A percentile compares a stretch with the other conserved stretches of the same genome.
phyloP scores from a whole-genome alignment of 2,329 filamentous ascomycete genomes.

The Diaporthe velutina region DNA sequence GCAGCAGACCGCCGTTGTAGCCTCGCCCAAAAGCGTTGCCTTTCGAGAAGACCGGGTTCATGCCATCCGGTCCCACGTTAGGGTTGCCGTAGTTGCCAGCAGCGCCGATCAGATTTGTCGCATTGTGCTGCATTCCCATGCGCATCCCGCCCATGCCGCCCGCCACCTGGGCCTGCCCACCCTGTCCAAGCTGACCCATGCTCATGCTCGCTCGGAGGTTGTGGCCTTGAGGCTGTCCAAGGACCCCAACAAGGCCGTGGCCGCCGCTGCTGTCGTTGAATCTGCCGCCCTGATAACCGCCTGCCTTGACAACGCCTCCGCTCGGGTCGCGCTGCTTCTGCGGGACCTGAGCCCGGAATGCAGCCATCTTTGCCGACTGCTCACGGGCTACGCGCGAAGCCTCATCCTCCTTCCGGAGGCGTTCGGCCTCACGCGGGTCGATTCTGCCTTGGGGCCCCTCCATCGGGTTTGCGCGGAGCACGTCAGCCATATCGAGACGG shows the following conservation, averaged over 20 bases:
- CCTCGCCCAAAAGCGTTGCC: slow-evolving; percentile 35
- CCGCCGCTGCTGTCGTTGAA: slow-evolving; percentile 66
- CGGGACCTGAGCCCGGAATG: slow-evolving; percentile 64
- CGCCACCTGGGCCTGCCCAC: slow-evolving; percentile 16
- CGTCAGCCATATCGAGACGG: slow-evolving; percentile 70
- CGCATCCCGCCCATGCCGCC: slow-evolving; percentile 4
- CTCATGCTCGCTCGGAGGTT: slow-evolving; percentile 43
- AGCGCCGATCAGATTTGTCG: slow-evolving; percentile 37
- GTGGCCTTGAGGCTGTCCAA: slow-evolving; percentile 22
- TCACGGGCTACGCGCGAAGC: slow-evolving; percentile 56
- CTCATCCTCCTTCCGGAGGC: slow-evolving; percentile 56
- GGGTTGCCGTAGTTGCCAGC: slow-evolving; percentile 37
- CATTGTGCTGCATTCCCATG: slow-evolving; percentile 3
- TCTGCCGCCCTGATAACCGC: slow-evolving; percentile 64
- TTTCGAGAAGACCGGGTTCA: slow-evolving; percentile 36
- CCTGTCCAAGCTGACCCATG: slow-evolving; percentile 38
- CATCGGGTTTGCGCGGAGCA: slow-evolving; percentile 61
- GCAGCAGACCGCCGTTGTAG: slow-evolving; percentile 36
- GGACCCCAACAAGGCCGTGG: slow-evolving; percentile 39
- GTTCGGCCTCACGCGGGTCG: slow-evolving; percentile 57
- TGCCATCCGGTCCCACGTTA: slow-evolving; percentile 31
- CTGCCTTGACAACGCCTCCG: slow-evolving; percentile 50
- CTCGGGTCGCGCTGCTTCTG: slow-evolving; percentile 50
- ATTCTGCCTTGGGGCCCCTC: slow-evolving; percentile 46
- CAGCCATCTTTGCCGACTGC: slow-evolving; percentile 62